Base-by-base conservation (phyloP, 768 basidiomycete species). In the Lentinula lateritia region DNA sequence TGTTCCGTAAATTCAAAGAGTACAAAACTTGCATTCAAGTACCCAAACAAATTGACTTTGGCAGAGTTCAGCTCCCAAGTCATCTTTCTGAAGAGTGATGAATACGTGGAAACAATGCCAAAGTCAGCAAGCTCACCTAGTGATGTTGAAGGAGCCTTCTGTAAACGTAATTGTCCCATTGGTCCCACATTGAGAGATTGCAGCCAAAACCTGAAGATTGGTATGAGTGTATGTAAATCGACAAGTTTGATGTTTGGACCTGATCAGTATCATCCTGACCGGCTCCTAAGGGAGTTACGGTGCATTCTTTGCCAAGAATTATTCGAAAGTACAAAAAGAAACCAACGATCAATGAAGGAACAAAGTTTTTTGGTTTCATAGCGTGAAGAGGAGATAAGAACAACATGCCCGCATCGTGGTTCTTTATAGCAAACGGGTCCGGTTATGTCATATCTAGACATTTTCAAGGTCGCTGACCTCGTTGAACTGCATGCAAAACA, bases 141-240 rank as follows among this genome's bases (percentile, higher is more conserved):
- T 85, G 20, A 85, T 81, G 63, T 83, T 84, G 65, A 75, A 84
- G 5, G 72, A 67, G 3, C 83, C 83, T 0, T 71, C 43, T 50
- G 74, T 75, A 64, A 85, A 78, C 5, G 77, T 69, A 0, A 76
- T 81, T 2, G 71, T 77, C 3, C 83, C 82, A 53, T 70, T 71
- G 39, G 78, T 75, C 0, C 83, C 83, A 64, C 83, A 85, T 54
- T 66, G 65, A 39, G 75, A 69, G 52, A 85, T 83, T 1, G 82
- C 83, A 9, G 69, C 72, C 61, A 81, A 75, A 7, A 85, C 78
- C 80, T 83, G 16, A 23, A 12, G 1, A 9, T 2, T 5, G 12
- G 6, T 38, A 41, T 16, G 7, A 36, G 23, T 16, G 7, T 20
- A 16, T 36, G 15, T 18, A 6, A 1, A n/a, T 18, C 16, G 41